Base-by-base conservation (phyloP, 805 yeast genomes). In the Pichia kluyveri region DNA sequence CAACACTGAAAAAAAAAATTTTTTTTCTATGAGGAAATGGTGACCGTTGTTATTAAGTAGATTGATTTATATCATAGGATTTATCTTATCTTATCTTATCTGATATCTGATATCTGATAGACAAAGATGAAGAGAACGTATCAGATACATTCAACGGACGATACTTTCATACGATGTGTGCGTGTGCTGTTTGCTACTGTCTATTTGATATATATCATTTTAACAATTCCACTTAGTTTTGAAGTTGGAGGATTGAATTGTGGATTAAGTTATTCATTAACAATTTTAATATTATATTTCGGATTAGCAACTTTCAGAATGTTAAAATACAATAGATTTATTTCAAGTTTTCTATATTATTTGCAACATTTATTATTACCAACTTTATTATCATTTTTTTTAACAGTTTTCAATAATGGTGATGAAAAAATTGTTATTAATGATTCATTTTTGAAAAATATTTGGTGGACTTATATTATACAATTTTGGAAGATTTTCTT, bases 161-260 rank as follows among this genome's bases (percentile, higher is more conserved):
- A 34, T 12, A 15, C 37, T 1, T 8, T 34, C 2, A 42, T 46
- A 19, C 37, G 45, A 15, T 23, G 37, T 1, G 44, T 69, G 23
- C 58, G 75, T 45, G 65, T 69, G 26, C 38, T 75, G 15, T 68
- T 80, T 50, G 78, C 86, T 0, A 66, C 78, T 1, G 64, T 84
- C 31, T 88, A 89, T 59, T 69, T 88, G 46, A 62, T 76, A 7
- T 75, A 86, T 44, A 80, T 87, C 12, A 75, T 89, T 30, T 70
- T 90, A 31, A 84, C 96, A 3, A 84, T 93, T 8, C 98, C 98
- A 5, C 74, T 93, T 52, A 85, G 97, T 26, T 93, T 93, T 66
- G 96, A 91, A 60, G 83, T 88, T 38, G 98, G 98, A 10, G 97
- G 98, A 1, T 75, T 82, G 18, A 74, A 79, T 48, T 91, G 98